A percentile compares a stretch with the other conserved stretches of the same genome.
Evolutionary conservation across 345 rosid genomes (phyloP).

Genomic region (Dovyalis caffra): DNA sequence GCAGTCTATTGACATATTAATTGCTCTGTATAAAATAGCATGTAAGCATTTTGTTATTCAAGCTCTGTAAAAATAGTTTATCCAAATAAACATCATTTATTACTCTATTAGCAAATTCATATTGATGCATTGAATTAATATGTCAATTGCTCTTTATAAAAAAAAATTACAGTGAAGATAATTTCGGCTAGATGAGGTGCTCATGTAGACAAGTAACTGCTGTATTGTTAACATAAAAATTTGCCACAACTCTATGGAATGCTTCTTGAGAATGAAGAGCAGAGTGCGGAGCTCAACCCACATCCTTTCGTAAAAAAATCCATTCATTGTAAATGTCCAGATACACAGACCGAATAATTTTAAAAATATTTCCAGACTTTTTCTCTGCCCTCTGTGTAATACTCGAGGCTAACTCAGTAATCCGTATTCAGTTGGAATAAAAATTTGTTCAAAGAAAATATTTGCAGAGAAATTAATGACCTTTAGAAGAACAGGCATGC

Average conservation of each 20-base stretch:
- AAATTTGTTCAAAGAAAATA: background rate
- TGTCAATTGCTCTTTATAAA: background rate
- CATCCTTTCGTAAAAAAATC: background rate
- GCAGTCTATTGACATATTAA: background rate
- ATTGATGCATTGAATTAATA: background rate
- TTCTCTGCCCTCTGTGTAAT: background rate
- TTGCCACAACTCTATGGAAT: background rate
- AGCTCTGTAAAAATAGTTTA: background rate
- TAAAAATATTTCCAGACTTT: background rate
- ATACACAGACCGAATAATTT: background rate
- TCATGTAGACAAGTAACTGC: background rate
- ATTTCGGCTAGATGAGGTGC: background rate
- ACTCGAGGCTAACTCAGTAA: background rate
- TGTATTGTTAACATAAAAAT: background rate
- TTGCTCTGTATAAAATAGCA: background rate
- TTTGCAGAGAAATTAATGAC: constrained; percentile 4
- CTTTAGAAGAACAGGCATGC: constrained; percentile 12
- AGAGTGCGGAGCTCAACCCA: background rate
- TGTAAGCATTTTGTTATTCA: background rate
- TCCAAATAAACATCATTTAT: background rate
- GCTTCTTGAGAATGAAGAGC: background rate
- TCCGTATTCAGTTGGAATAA: too few species aligned
- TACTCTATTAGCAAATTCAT: background rate
- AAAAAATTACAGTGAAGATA: background rate
- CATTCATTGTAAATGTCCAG: background rate